Evolutionary conservation across 2,329 filamentous ascomycete genomes (phyloP).

Genomic region (Teratosphaeriaceae sp.): DNA sequence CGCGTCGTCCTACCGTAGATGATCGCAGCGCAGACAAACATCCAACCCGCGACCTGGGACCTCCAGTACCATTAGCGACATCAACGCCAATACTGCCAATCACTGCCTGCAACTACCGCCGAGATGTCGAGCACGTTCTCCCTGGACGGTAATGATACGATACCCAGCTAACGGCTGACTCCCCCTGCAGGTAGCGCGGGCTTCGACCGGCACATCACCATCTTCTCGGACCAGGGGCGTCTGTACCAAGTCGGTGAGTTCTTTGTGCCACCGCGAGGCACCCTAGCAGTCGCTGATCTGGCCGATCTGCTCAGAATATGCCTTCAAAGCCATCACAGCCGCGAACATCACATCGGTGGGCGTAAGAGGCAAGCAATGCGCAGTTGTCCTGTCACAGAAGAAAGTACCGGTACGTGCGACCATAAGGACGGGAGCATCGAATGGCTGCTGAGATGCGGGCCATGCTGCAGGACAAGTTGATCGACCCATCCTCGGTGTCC

Average conservation of each 20-base stretch:
- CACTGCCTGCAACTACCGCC: constrained; percentile 10
- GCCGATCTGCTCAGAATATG: constrained; percentile 68
- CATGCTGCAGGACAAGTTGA: constrained; percentile 82
- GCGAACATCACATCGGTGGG: constrained; percentile 99
- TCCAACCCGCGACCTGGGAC: no score
- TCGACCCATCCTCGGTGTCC: constrained; percentile 92
- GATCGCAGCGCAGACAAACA: no score
- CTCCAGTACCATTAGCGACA: no score
- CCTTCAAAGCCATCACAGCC: constrained; percentile 99
- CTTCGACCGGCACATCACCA: constrained; percentile 98
- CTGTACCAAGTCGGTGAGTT: constrained; percentile 99
- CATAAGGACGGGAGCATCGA: neutral
- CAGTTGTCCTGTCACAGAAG: constrained; percentile 97
- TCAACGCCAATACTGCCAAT: neutral
- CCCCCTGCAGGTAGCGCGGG: constrained; percentile 63
- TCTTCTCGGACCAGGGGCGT: constrained; percentile 97
- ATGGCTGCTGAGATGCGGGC: constrained; percentile 12
- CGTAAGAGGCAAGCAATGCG: constrained; percentile 92
- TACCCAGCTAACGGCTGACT: constrained; percentile 15
- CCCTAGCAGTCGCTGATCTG: constrained; percentile 15
- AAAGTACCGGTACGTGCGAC: constrained; percentile 80
- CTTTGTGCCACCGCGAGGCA: no score
- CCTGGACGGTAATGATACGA: constrained; percentile 3
- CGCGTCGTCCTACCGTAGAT: no score
- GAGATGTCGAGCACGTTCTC: constrained; percentile 25